Evolutionary conservation across 192 early-diverging fungal genomes (phyloP).

Genomic region (Coemansia sp.): DNA sequence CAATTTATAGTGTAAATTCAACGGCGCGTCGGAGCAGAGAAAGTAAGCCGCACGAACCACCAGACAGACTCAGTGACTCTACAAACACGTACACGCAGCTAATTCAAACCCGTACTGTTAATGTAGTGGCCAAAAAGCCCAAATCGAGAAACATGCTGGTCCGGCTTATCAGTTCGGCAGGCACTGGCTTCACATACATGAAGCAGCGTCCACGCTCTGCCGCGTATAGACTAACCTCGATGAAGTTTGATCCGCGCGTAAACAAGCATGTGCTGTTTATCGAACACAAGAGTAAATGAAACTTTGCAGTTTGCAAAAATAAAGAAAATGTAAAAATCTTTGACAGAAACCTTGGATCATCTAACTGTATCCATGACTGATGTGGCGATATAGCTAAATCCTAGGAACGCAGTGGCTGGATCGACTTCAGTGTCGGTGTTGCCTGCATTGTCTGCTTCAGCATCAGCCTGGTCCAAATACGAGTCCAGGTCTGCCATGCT

Average conservation of each 20-base stretch:
- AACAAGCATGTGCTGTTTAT: conserved; percentile 86
- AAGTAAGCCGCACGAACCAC: background rate
- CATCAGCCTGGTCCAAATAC: background rate
- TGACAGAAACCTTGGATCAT: background rate
- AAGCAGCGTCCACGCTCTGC: conserved; percentile 74
- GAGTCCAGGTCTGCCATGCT: conserved; percentile 4
- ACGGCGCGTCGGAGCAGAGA: background rate
- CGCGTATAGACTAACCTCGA: conserved; percentile 76
- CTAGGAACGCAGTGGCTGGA: conserved; percentile 50
- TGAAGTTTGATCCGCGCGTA: conserved; percentile 93
- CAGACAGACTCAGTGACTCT: background rate
- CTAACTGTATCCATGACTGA: conserved; percentile 45
- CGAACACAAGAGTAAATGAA: conserved; percentile 78
- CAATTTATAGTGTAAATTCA: background rate
- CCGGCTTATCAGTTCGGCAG: conserved; percentile 80
- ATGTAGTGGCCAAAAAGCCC: conserved; percentile 78
- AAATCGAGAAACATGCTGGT: conserved; percentile 85
- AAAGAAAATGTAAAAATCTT: background rate
- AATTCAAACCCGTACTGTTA: background rate
- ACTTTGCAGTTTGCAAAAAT: background rate
- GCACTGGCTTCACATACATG: conserved; percentile 91
- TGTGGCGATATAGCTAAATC: conserved; percentile 52
- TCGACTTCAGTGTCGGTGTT: conserved; percentile 26
- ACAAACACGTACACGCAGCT: background rate
- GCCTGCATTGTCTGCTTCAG: background rate